Evolutionary conservation across 2,329 filamentous ascomycete genomes (phyloP), one percentile per base, ranked within the genome.

Genomic region (Scorias spongiosa): DNA sequence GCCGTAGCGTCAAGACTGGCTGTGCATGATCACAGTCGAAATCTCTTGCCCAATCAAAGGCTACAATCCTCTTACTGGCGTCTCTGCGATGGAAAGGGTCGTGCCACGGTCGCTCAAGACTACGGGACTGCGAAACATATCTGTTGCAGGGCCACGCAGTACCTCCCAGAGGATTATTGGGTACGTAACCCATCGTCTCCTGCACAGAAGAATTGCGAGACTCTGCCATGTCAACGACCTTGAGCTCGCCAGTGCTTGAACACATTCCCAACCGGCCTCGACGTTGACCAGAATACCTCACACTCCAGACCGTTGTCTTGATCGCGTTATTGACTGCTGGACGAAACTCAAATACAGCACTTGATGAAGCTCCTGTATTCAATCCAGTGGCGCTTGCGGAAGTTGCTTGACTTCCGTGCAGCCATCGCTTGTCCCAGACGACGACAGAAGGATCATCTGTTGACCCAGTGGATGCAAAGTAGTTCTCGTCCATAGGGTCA

Each of bases 401-500:
- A 48, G 51, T 30, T 17, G 60, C 52, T 26, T 26, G 20, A 45
- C 56, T 56, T 20, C 60, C 14, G 32, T 45, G 39, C 7, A 49
- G 47, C 54, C 65, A 70, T 5, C 84, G 78, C 20, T 80, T 76
- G 57, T 89, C 84, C 84, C 84, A 89, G 29, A 89, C 71, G 59
- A 81, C 79, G 42, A 89, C 71, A 7, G 78, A 77, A 0, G 84
- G 80, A 41, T 84, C 79, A 46, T 84, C 82, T 10, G 84, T 66
- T 2, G 81, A 80, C 1, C 68, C 69, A 11, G 83, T 85, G 1
- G 84, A 88, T 1, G 84, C 79, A 63, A 91, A 89, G 61, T 87
- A 89, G 53, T 91, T 87, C 50, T 81, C 77, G 53, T 93, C 82
- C 17, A 78, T 69, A 47, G 83, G 84, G 63, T 91, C 84, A 47